Base-by-base conservation (phyloP, 306 rosid species). In the Phaseolus lunatus region DNA sequence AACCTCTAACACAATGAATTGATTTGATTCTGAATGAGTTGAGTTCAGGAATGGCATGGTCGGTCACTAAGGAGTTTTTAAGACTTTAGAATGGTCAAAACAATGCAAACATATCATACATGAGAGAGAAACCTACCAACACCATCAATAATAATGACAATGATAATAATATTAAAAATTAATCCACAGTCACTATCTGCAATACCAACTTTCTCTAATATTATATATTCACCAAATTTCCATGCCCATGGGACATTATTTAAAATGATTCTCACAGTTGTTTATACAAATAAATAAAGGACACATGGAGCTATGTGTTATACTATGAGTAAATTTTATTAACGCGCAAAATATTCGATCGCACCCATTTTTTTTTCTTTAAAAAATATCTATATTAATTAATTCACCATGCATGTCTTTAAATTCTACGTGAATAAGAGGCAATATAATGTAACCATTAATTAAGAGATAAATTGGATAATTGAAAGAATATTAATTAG, bases 121-220 rank as follows among this genome's bases (percentile, higher is more conserved):
- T 1, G 18, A 11, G 14, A 12, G 50, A 26, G 9, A 47, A 49
- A 56, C 85, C 84, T 62, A 61, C 80, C 45, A 20, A 27, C 12
- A 19, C 19, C 13, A 67, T 15, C 5, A 59, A 14, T 15, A 29
- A 27, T 45, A 71, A n/a, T 33, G 1, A 33, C 6, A 33, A 33
- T 7, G 2, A 33, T 33, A 7, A 33, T 33, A 33, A 33, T 33
- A 33, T 33, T 33, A 24, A 52, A 18, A 52, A 8, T 52, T 52
- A 52, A 52, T 44, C n/a, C 14, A 44, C 13, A 11, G 2, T 39
- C 43, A 9, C 39, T 33, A 1, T 7, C 39, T 33, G 39, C 39
- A 33, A 33, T 33, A 33, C 39, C 39, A 33, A 33, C 47, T 69
- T 57, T 31, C 27, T 45, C 15, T 68, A 22, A 54, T 9, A 39